Conservation (phyloP, 768 basidiomycete genomes). For the Agrocybe pediades region DNA sequence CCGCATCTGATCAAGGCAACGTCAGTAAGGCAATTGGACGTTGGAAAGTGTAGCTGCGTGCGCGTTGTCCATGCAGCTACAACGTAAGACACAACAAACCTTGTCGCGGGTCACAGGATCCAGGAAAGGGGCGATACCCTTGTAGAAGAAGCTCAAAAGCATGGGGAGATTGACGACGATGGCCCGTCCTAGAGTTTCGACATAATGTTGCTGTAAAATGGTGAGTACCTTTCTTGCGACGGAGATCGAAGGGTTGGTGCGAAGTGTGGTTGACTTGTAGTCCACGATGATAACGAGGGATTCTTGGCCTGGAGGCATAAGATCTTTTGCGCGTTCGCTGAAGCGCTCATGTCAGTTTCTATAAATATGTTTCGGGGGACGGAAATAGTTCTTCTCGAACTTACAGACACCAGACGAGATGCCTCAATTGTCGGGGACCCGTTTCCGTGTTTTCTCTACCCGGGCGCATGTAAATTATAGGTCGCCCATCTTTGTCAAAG, state of each 20-base stretch:
- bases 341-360: neutral
- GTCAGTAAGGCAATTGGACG: neutral
- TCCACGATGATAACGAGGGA: constrained; percentile 83
- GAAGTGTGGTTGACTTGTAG: constrained; percentile 79
- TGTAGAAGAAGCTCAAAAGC: constrained; percentile 77
- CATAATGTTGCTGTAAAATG: constrained; percentile 88
- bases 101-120: constrained; percentile 90
- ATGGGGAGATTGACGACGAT: constrained; percentile 81
- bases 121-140: constrained; percentile 82
- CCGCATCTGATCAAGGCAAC: constrained; percentile 57
- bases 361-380: neutral
- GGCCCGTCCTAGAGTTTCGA: constrained; percentile 84
- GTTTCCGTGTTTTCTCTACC: constrained; percentile 84
- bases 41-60: neutral
- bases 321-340: constrained; percentile 87
- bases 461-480: constrained; percentile 87
- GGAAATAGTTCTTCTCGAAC: constrained; percentile 29
- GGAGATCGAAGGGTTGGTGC: constrained; percentile 83
- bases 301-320: constrained; percentile 86
- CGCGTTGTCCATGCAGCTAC: neutral
- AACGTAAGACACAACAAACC: constrained; percentile 38
- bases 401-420: constrained; percentile 86
- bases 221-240: constrained; percentile 75
- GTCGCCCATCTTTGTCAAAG: constrained; percentile 85
- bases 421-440: constrained; percentile 75